Evolutionary conservation across 2,329 filamentous ascomycete genomes (phyloP), one percentile per base, ranked within the genome.

Genomic region (Thielaviopsis ethacetica): DNA sequence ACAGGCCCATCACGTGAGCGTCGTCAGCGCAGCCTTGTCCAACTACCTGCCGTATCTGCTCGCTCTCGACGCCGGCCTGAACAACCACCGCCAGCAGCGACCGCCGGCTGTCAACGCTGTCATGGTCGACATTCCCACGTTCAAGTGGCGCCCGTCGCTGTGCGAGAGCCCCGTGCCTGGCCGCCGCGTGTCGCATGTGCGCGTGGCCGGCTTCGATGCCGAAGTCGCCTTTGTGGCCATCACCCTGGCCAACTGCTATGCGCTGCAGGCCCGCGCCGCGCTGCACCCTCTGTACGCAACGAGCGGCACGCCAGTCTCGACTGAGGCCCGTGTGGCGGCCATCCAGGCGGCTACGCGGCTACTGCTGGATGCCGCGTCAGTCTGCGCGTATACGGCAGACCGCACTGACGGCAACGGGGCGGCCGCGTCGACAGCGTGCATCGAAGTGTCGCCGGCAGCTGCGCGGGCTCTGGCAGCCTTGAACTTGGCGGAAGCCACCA

Each of bases 121-220:
- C 38, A 54, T 62, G 19, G 13, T 44, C 30, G 47, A 27, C 22
- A 70, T 74, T 2, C 82, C 82, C 49, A 76, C 81, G 56, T 79
- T 95, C 47, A 80, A 87, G 80, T 98, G 93, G 93, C 83, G 91
- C 44, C 82, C 88, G 5, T 91, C 86, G 0, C 74, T 97, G 19
- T 81, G 83, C 3, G 78, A 82, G 5, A 76, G 77, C n/a, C 69
- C 79, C 4, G 75, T 87, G 15, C 81, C 83, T 1, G 79, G 81
- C 1, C 82, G 81, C 24, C 83, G 88, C 65, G 73, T 76, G 15
- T 73, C 81, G 13, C 79, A 88, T n/a, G 73, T 86, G 6, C 85
- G 82, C 63, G 75, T 93, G 7, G 77, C 78, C 41, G 86, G 85
- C 6, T 72, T 97, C 3, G 86, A 91, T 66, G 86, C 89, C 69